Conservation (phyloP, 192 early-diverging fungal genomes). For the Paraglomus occultum region DNA sequence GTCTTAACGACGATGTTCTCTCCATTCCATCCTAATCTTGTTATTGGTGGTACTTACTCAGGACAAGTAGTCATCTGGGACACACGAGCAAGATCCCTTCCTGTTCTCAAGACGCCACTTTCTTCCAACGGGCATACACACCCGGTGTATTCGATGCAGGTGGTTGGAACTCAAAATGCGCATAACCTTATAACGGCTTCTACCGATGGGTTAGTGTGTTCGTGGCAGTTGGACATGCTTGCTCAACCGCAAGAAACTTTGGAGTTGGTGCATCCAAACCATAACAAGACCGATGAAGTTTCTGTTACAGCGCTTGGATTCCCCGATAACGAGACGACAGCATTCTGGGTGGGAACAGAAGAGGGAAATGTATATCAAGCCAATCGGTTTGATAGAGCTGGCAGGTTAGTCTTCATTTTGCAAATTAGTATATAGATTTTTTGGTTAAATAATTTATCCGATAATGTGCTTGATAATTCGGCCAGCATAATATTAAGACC, state of each 20-base stretch:
- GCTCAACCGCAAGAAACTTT: conserved; percentile 91
- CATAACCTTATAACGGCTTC: conserved; percentile 90
- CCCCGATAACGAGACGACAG: conserved; percentile 88
- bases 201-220: conserved; percentile 95
- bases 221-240: conserved; percentile 98
- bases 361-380: conserved; percentile 93
- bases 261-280: conserved; percentile 71
- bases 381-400: conserved; percentile 93
- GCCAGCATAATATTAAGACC: too few species aligned
- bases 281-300: conserved; percentile 88
- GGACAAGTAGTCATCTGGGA: conserved; percentile 99
- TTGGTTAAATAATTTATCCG: too few species aligned
- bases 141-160: conserved; percentile 85
- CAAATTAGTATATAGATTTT: too few species aligned
- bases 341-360: conserved; percentile 95
- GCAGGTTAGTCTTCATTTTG: conserved; percentile 54
- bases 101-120: conserved; percentile 92
- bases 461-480: too few species aligned
- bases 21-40: conserved; percentile 86
- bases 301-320: conserved; percentile 90
- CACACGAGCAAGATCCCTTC: conserved; percentile 82
- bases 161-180: conserved; percentile 95
- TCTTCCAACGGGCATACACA: conserved; percentile 94
- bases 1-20: conserved; percentile 87
- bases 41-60: conserved; percentile 96